phyloP scores from a whole-genome alignment of 2,329 filamentous ascomycete genomes.

The Rhynchosporium agropyri region DNA sequence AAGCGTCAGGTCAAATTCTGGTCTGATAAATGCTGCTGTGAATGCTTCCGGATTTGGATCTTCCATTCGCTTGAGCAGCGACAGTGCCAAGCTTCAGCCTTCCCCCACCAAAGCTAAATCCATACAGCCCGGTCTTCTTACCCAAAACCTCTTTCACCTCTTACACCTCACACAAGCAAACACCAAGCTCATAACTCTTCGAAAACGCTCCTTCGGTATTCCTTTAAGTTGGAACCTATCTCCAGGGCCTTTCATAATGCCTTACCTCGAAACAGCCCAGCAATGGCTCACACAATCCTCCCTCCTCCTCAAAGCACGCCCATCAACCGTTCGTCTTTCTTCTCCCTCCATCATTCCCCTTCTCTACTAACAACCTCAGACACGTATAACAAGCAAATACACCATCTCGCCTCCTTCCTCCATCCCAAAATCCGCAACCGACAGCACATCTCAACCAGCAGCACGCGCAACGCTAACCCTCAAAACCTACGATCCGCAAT shows the following conservation, averaged over 20 bases:
- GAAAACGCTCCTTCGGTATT: too few species aligned
- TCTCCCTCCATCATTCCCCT: conserved; percentile 17
- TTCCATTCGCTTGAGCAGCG: neutral
- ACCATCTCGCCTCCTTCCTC: conserved; percentile 54
- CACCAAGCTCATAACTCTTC: too few species aligned
- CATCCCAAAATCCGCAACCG: conserved; percentile 39
- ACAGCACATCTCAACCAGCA: conserved; percentile 45
- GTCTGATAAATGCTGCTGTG: too few species aligned
- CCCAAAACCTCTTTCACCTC: neutral
- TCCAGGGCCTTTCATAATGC: conserved; percentile 58
- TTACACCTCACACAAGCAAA: neutral
- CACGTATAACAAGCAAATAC: conserved; percentile 92
- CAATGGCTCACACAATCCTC: conserved; percentile 90
- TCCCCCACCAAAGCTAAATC: conserved; percentile 7
- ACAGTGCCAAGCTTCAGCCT: conserved; percentile 4
- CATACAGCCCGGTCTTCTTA: neutral
- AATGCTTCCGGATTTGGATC: too few species aligned
- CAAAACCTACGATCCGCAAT: conserved; percentile 85
- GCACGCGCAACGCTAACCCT: conserved; percentile 71
- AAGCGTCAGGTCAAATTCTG: too few species aligned
- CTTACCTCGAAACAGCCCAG: conserved; percentile 78
- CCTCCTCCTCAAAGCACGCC: conserved; percentile 82
- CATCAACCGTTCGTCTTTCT: conserved; percentile 68
- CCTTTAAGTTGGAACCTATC: too few species aligned
- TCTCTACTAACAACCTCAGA: conserved; percentile 53